Base-by-base conservation (phyloP, 1,284 basidiomycete species). In the Fistulinella staudtii region DNA sequence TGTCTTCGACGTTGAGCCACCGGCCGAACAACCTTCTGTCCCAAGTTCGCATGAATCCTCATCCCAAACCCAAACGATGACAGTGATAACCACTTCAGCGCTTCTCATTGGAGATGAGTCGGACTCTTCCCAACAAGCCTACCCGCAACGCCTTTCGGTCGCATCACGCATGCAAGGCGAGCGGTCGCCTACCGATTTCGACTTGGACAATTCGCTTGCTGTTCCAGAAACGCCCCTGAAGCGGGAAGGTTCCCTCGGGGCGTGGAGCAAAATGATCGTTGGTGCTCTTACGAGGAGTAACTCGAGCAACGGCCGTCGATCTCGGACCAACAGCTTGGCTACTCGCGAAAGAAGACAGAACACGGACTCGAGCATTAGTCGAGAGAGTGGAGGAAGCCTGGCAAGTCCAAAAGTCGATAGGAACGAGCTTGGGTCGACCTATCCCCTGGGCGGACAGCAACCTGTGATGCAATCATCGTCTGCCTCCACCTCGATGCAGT, bases 341-440 rank as follows among this genome's bases (percentile, higher is more conserved):
- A 75, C 75, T 33, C 76, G 83, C 35, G 80, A 85, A 41, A 68
- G 76, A 51, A 73, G 78, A 31, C 79, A 81, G 58, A 73, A 82
- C 49, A 81, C 79, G 3, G 82, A 85, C 54, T 85, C 84, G 20
- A 79, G 80, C 56, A 67, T 81, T 49, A 87, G 82, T 58, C 73
- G 84, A 29, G 86, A 89, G 66, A 89, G 86, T 56, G 82, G 81
- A 13, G 77, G 73, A 20, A 87, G 85, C 57, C 61, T 85, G 29
- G 76, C 73, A 6, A 79, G 79, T 53, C 69, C 73, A 4, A 81
- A 77, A 63, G 69, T 66, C 15, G 79, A 81, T 54, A 76, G 74
- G 57, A 67, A 65, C 31, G 76, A 80, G n/a, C 53, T 58, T 35
- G 66, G 65, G 47, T 53, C 66, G 10, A 58, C 68, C 43, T 68